Conservation (phyloP, 176 grass and related monocot species). For the Rhynchospora pubera region DNA sequence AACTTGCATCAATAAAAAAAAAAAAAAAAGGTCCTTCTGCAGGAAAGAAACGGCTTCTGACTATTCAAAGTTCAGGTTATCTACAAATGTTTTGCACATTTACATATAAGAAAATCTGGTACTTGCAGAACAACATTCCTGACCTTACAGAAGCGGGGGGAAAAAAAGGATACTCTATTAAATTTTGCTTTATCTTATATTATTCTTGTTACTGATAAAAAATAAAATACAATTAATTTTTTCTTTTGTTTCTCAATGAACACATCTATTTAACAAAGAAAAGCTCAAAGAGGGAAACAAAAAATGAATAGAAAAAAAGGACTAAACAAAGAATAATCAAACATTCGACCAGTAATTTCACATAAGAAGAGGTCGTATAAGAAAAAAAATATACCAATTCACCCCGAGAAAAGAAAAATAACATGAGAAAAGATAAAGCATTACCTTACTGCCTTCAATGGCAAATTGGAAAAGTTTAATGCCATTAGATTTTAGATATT, state of each 20-base stretch:
- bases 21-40: neutral
- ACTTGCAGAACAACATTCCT: neutral
- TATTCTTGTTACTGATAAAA: neutral
- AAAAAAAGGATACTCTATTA: neutral
- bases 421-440: neutral
- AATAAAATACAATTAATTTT: neutral
- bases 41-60: neutral
- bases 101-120: neutral
- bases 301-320: neutral
- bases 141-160: neutral
- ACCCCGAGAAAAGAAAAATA: neutral
- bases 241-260: neutral
- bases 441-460: constrained; percentile 74
- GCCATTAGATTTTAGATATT: constrained; percentile 47
- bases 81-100: neutral
- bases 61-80: neutral
- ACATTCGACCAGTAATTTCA: neutral
- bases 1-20: neutral
- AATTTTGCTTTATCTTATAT: neutral
- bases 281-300: neutral
- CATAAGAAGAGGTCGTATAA: neutral
- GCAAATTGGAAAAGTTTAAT: constrained; percentile 69
- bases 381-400: neutral
- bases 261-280: neutral
- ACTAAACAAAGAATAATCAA: neutral